Evolutionary conservation across 306 rosid genomes (phyloP).

Genomic region (Quillaja saponaria): DNA sequence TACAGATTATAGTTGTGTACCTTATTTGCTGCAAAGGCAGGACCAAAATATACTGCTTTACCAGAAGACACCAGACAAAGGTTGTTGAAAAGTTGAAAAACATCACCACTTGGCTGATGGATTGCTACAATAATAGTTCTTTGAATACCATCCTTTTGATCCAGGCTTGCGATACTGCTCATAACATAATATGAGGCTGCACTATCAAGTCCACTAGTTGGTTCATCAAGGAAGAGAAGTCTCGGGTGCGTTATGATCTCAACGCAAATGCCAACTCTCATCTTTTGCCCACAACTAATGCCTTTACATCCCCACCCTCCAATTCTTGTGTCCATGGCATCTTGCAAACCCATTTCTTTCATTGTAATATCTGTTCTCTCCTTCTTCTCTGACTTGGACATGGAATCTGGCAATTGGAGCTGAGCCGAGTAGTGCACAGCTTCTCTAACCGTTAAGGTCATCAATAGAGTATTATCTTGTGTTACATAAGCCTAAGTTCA

Average conservation of each 20-base stretch:
- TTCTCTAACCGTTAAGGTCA: slow-evolving; percentile 57
- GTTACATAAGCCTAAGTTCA: slow-evolving; percentile 60
- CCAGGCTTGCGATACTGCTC: slow-evolving; percentile 49
- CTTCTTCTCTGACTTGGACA: slow-evolving; percentile 61
- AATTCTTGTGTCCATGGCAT: slow-evolving; percentile 57
- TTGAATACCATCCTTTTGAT: slow-evolving; percentile 35
- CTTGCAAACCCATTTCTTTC: slow-evolving; percentile 64
- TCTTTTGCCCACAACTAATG: slow-evolving; percentile 65
- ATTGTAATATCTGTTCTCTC: slow-evolving; percentile 54
- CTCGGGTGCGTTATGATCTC: slow-evolving; percentile 60
- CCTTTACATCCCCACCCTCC: slow-evolving; percentile 62
- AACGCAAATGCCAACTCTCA: slow-evolving; percentile 75
- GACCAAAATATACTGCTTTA: slow-evolving; percentile 39
- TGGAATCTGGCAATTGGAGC: slow-evolving; percentile 57
- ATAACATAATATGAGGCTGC: slow-evolving; percentile 74
- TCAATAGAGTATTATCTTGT: slow-evolving; percentile 59
- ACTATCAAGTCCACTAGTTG: slow-evolving; percentile 77
- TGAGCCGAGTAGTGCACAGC: slow-evolving; percentile 60
- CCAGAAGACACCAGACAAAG: slow-evolving; percentile 50
- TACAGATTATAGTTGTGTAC: neutral
- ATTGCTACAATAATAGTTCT: slow-evolving; percentile 61
- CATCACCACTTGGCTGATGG: slow-evolving; percentile 74
- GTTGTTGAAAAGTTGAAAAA: slow-evolving; percentile 55
- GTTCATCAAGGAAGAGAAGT: slow-evolving; percentile 79
- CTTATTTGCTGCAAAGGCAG: neutral